Conservation (phyloP, 148 eudicot genomes). For the Pouteria glomerata region DNA sequence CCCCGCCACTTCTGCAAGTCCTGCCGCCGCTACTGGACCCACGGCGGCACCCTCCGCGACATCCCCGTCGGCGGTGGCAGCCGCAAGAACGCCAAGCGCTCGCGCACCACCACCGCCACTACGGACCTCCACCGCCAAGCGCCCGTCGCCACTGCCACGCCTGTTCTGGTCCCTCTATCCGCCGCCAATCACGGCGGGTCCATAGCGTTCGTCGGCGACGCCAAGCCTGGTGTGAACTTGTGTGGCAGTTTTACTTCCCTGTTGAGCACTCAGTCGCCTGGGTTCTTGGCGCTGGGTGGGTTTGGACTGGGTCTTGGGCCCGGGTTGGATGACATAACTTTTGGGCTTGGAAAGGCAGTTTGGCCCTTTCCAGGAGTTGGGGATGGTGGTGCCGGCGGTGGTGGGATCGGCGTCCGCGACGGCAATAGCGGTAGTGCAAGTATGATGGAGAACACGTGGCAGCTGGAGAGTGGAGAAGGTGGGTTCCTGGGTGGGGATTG, state of each 20-base stretch:
- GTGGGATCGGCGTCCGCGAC: conserved; percentile 8
- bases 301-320: conserved; percentile 46
- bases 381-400: conserved; percentile 11
- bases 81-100: conserved; percentile 64
- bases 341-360: conserved; percentile 34
- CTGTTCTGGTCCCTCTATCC: conserved; percentile 4
- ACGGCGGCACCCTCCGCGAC: conserved; percentile 74
- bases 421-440: conserved; percentile 10
- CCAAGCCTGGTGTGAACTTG: conserved; percentile 5
- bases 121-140: conserved; percentile 8
- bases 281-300: conserved; percentile 47
- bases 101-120: conserved; percentile 28
- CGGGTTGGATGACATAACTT: conserved; percentile 31
- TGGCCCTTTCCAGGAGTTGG: conserved; percentile 36
- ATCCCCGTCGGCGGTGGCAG: conserved; percentile 69
- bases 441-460: conserved; percentile 50
- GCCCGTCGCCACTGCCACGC: not conserved
- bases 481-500: conserved; percentile 34
- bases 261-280: conserved; percentile 28
- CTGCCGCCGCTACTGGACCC: conserved; percentile 91
- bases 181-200: conserved; percentile 14
- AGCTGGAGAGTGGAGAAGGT: conserved; percentile 44
- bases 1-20: conserved; percentile 82
- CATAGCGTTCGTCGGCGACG: conserved; percentile 3
- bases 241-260: conserved; percentile 49